Base-by-base conservation (phyloP, 2,329 filamentous ascomycete genomes). In the Ophiostoma sp. region DNA sequence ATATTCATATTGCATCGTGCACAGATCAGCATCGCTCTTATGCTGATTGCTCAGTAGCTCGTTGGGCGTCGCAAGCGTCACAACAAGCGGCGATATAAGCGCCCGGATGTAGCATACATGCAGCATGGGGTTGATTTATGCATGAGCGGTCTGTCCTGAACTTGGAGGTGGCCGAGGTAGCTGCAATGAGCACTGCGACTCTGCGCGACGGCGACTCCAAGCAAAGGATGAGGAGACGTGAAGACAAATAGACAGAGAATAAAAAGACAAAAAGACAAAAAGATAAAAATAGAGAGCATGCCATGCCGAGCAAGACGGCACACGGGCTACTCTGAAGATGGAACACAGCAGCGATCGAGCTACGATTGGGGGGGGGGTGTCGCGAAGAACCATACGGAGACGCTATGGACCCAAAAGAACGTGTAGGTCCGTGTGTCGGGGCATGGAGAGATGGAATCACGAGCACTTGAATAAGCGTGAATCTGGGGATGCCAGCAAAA, bases 61-160 rank as follows among this genome's bases (percentile, higher is more conserved):
- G 27, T 27, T 27, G 27, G 27, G 27, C 27, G 27, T 27, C 27
- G 27, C 27, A 27, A 27, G 27, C 27, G 27, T 27, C 27, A 27
- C 27, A 27, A 27, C 2, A 27, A 40, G 49, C 12, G 49, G 18
- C 55, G 55, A 60, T 60, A 60, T 60, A 60, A 60, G 55, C 55
- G 55, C 55, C 55, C 55, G 55, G 27, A 55, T 55, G 49, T 55
- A 55, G 55, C 55, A 60, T 60, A 12, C 55, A 60, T 60, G 55
- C 55, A 60, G 16, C 55, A 60, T 60, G 55, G 27, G 55, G 55
- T 38, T 60, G 55, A 38, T 60, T 60, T 38, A 14, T 60, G 55
- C 27, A 14, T 36, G 36, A 60, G 42, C 42, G 11, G 42, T 44
- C 42, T 44, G 11, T 44, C 7, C 42, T 6, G 42, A 44, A 8